A percentile compares a stretch with the other conserved stretches of the same genome.
These are phyloP conservation scores for Lumnitzera littorea DNA, from an alignment of 345 rosid genomes.

Conservation along the genomic window DNA sequence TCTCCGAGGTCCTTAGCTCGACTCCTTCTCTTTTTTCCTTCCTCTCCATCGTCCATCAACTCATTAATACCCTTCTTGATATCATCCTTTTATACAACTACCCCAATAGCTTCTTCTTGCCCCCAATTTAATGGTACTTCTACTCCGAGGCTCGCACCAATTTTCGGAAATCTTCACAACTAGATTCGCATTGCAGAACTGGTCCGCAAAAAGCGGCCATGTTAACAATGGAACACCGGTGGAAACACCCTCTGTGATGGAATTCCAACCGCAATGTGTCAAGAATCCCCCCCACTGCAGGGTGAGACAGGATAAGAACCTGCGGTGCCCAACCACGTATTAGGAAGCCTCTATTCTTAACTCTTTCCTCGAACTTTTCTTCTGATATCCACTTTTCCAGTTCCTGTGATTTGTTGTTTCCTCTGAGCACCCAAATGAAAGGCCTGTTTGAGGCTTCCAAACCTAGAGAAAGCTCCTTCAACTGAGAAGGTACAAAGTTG, in stretches of 20 bases:
- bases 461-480: slow-evolving; percentile 25
- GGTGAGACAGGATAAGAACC: slow-evolving; percentile 25
- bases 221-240: slow-evolving; percentile 26
- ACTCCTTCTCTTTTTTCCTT: slow-evolving; percentile 14
- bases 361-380: slow-evolving; percentile 19
- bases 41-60: slow-evolving; percentile 17
- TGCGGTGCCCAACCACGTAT: slow-evolving; percentile 37
- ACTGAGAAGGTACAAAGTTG: slow-evolving; percentile 5
- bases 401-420: slow-evolving; percentile 6
- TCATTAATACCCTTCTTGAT: slow-evolving; percentile 13
- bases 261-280: slow-evolving; percentile 40
- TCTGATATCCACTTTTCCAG: slow-evolving; percentile 22
- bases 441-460: slow-evolving; percentile 25
- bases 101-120: slow-evolving; percentile 5
- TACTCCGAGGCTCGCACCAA: slow-evolving; percentile 18
- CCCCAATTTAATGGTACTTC: slow-evolving; percentile 8
- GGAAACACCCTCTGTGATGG: slow-evolving; percentile 16
- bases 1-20: slow-evolving; percentile 13
- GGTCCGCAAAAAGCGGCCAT: slow-evolving; percentile 31
- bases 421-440: slow-evolving; percentile 28
- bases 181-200: slow-evolving; percentile 32
- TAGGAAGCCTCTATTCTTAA: slow-evolving; percentile 20
- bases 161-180: slow-evolving; percentile 12
- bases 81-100: slow-evolving; percentile 15
- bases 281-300: slow-evolving; percentile 24